Base-by-base conservation (phyloP, 202 grass and related monocot genomes). In the Setaria viridis region DNA sequence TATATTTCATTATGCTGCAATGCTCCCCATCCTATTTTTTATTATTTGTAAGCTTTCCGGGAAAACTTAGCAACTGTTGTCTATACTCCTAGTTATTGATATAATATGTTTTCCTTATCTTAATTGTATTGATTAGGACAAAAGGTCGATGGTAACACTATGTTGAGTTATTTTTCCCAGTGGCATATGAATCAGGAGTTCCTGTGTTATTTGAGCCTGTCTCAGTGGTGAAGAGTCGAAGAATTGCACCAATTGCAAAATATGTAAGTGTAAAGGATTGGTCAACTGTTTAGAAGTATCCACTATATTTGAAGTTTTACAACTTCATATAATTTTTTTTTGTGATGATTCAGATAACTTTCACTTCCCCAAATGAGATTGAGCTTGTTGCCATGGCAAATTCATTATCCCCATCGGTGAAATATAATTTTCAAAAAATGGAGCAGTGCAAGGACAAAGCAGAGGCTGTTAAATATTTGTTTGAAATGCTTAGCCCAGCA, bases 161-260 rank as follows among this genome's bases (percentile, higher is more conserved):
- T 78, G 13, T 72, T 86, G 46, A 62, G 11, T 82, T 90, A 35
- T 60, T 88, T 89, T 84, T 78, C 29, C 55, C 86, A 98, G 96
- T 91, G 80, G 91, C 96, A 85, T 84, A 77, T 77, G 82, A 79
- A 80, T 89, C 88, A 71, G 91, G 84, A n/a, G 83, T 95, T 33
- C 96, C 93, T 42, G 84, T 95, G 51, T 92, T 94, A 79, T 98
- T 98, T 94, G 96, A 98, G 67, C 96, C 96, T 25, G 96, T 98
- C 60, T 98, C 96, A 30, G 76, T 88, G 64, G 81, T 82, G 71
- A 98, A 98, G 86, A 86, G 93, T 87, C 85, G 34, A 89, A 95
- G 93, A 91, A 94, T 94, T 70, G 76, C 79, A 30, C 68, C 90
- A 76, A 74, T 98, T 37, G 86, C 86, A 76, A 70, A 95, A 82